phyloP scores from a whole-genome alignment of 2,329 filamentous ascomycete species.

The Aspergillus puulaauensis region DNA sequence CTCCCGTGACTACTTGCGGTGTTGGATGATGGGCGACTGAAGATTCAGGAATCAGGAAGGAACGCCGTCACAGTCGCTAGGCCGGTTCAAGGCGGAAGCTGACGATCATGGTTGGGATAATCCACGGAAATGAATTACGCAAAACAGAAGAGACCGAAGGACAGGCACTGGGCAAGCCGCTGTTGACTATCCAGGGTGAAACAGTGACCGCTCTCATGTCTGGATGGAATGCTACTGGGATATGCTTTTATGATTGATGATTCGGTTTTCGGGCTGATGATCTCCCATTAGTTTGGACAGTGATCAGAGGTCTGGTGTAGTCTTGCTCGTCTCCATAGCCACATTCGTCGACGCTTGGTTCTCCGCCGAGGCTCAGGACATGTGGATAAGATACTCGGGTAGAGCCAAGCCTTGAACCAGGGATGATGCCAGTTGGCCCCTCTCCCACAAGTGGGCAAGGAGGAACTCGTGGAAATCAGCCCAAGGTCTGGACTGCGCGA shows the following conservation, averaged over 20 bases:
- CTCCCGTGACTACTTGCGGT: neutral
- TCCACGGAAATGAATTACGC: slow-evolving; percentile 4
- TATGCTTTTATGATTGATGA: neutral
- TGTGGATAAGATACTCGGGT: slow-evolving; percentile 12
- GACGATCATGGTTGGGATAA: slow-evolving; percentile 5
- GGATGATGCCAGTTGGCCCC: slow-evolving; percentile 4
- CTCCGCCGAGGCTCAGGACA: slow-evolving; percentile 18
- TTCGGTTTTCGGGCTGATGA: slow-evolving; percentile 16
- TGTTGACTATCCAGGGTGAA: neutral
- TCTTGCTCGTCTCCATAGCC: slow-evolving; percentile 19
- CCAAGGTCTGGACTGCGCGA: slow-evolving; percentile 2
- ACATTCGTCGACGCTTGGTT: slow-evolving; percentile 13
- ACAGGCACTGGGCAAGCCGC: neutral
- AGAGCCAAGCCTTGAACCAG: slow-evolving; percentile 14
- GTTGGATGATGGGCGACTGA: neutral
- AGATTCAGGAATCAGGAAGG: neutral
- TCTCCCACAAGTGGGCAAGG: neutral
- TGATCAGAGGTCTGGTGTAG: neutral
- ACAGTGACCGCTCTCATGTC: neutral
- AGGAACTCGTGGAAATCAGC: slow-evolving; percentile 2
- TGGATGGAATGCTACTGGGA: neutral
- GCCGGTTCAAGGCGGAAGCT: neutral
- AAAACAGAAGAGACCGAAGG: slow-evolving; percentile 1
- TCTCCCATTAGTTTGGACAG: slow-evolving; percentile 11
- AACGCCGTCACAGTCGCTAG: neutral